Conservation (phyloP, 768 basidiomycete species). For the Mycena capillaripes region DNA sequence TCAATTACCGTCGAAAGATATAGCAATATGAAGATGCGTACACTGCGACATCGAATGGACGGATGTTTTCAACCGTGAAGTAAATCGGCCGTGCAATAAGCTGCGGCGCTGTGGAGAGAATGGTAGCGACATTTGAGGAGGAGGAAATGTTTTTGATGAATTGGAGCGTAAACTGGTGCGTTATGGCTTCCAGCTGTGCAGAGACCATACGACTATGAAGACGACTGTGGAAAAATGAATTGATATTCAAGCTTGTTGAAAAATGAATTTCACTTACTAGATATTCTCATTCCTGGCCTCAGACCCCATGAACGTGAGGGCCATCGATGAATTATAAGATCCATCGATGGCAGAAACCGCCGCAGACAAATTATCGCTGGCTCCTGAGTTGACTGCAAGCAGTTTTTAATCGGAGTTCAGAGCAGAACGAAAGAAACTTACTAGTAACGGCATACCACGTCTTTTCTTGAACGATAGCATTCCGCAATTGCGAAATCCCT, state of each 20-base stretch:
- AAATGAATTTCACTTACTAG: background rate
- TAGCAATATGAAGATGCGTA: background rate
- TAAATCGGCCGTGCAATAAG: conserved; percentile 50
- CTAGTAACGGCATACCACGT: background rate
- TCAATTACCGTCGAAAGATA: background rate
- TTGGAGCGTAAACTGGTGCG: conserved; percentile 44
- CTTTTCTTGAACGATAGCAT: background rate
- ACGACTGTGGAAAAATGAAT: background rate
- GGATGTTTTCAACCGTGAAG: conserved; percentile 50
- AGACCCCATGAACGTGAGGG: conserved; percentile 7
- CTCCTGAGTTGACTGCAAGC: background rate
- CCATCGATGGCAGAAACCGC: background rate
- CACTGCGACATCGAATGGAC: conserved; percentile 57
- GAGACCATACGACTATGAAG: background rate
- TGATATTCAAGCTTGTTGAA: background rate
- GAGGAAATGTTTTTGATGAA: conserved; percentile 33
- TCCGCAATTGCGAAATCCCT: background rate
- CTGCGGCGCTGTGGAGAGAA: conserved; percentile 51
- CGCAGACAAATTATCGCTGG: background rate
- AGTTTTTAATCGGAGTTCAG: background rate
- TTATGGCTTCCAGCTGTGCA: conserved; percentile 30
- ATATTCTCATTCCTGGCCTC: conserved; percentile 22
- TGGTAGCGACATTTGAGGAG: background rate
- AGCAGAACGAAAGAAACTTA: background rate
- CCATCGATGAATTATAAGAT: background rate